These are phyloP conservation scores for Mycena epipterygia DNA, from an alignment of 768 basidiomycete species.

Conservation along the genomic window DNA sequence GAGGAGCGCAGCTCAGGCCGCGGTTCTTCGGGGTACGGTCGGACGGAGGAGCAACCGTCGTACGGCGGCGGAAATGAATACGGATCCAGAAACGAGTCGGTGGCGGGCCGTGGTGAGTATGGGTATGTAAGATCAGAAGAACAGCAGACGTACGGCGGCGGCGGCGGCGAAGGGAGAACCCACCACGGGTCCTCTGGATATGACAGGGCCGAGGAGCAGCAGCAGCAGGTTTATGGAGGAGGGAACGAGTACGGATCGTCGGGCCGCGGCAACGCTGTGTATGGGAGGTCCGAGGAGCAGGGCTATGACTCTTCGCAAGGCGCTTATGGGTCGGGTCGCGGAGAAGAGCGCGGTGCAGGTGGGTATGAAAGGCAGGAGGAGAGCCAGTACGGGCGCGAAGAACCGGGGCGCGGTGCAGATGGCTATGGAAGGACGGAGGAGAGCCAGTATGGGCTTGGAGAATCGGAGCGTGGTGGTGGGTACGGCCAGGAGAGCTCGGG, in stretches of 20 bases:
- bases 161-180: conserved; percentile 13
- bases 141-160: conserved; percentile 14
- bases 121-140: conserved; percentile 11
- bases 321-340: conserved; percentile 10
- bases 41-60: not conserved
- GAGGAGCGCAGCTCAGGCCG: conserved; percentile 3
- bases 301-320: conserved; percentile 8
- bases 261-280: conserved; percentile 22
- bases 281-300: conserved; percentile 30
- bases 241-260: conserved; percentile 37
- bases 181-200: conserved; percentile 35
- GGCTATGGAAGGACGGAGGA: conserved; percentile 18
- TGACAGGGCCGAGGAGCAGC: conserved; percentile 33
- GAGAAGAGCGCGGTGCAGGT: not conserved
- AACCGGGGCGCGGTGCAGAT: not conserved
- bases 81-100: too few species aligned
- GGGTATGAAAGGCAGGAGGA: conserved; percentile 18
- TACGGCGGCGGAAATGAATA: conserved; percentile 20
- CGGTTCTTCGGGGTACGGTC: conserved; percentile 19
- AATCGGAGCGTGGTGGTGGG: conserved; percentile 4
- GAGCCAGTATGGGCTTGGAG: conserved; percentile 4
- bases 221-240: conserved; percentile 28
- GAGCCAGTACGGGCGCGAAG: conserved; percentile 2
- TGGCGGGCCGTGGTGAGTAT: not conserved
- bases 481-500: too few species aligned